Conservation (phyloP, 352 stramenopile species). For the Globisporangium mamillatum region DNA sequence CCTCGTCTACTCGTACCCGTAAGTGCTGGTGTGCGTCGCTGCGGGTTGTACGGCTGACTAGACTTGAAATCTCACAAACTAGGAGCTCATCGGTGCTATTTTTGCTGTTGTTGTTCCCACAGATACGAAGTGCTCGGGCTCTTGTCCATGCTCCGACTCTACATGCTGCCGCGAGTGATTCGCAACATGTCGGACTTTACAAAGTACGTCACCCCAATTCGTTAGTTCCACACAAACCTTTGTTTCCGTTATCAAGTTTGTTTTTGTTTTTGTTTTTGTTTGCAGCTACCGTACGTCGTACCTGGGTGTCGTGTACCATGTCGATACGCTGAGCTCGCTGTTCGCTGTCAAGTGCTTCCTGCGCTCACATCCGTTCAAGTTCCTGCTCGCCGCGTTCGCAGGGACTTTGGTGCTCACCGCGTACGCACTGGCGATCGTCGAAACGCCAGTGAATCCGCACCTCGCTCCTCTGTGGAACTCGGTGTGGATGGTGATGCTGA, state of each 20-base stretch:
- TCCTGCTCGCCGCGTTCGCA: conserved; percentile 44
- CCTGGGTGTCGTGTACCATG: conserved; percentile 64
- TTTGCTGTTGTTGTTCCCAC: not conserved
- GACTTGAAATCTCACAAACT: not conserved
- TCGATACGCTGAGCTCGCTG: conserved; percentile 74
- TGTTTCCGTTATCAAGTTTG: not conserved
- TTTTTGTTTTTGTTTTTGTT: not conserved
- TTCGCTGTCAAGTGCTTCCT: conserved; percentile 84
- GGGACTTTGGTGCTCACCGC: conserved; percentile 47
- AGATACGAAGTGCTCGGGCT: conserved; percentile 71
- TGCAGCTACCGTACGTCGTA: conserved; percentile 74
- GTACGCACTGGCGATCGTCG: conserved; percentile 66
- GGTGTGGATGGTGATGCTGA: conserved; percentile 69
- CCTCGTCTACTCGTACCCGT: conserved; percentile 68
- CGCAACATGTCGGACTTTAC: conserved; percentile 76
- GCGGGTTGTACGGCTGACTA: not conserved
- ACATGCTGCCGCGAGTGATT: conserved; percentile 72
- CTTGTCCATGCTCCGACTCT: conserved; percentile 64
- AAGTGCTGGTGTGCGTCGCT: conserved; percentile 11
- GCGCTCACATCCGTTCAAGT: conserved; percentile 58
- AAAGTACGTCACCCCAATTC: conserved; percentile 34
- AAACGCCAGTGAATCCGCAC: conserved; percentile 59
- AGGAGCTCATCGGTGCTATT: not conserved
- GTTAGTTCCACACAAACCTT: not conserved
- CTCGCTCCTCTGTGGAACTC: conserved; percentile 57